Evolutionary conservation across 148 eudicot species (phyloP).

Genomic region (Chenopodium berlandieri): DNA sequence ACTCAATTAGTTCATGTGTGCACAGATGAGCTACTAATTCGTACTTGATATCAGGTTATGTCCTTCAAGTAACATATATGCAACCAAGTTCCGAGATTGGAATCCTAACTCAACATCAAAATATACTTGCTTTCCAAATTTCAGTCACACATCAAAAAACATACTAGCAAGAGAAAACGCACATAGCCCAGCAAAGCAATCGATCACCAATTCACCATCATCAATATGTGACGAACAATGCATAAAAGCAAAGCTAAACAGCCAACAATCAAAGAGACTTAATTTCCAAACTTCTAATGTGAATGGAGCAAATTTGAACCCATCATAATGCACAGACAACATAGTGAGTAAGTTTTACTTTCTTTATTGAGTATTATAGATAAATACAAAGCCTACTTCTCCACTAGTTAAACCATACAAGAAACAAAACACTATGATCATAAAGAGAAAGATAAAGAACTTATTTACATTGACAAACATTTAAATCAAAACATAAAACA

Average conservation of each 20-base stretch:
- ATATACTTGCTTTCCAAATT: no score
- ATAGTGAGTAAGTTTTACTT: not conserved
- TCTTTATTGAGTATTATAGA: not conserved
- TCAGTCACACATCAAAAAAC: not conserved
- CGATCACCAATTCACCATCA: not conserved
- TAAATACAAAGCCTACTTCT: not conserved
- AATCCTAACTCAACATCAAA: no score
- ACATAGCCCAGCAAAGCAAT: not conserved
- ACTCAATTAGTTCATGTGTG: no score
- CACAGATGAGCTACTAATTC: no score
- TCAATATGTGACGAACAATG: not conserved
- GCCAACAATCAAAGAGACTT: not conserved
- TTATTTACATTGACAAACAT: conserved; percentile 5
- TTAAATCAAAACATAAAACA: not conserved
- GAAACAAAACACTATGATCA: not conserved
- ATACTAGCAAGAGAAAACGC: not conserved
- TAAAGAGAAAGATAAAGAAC: not conserved
- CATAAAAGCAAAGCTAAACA: not conserved
- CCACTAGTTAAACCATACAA: not conserved
- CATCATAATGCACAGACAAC: not conserved
- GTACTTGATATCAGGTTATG: no score
- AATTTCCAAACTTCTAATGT: not conserved
- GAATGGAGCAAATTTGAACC: not conserved
- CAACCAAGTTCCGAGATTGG: no score
- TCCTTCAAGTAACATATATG: no score